These are phyloP conservation scores for Penicillium angulare DNA, from an alignment of 495 filamentous ascomycete genomes.

Conservation along the genomic window DNA sequence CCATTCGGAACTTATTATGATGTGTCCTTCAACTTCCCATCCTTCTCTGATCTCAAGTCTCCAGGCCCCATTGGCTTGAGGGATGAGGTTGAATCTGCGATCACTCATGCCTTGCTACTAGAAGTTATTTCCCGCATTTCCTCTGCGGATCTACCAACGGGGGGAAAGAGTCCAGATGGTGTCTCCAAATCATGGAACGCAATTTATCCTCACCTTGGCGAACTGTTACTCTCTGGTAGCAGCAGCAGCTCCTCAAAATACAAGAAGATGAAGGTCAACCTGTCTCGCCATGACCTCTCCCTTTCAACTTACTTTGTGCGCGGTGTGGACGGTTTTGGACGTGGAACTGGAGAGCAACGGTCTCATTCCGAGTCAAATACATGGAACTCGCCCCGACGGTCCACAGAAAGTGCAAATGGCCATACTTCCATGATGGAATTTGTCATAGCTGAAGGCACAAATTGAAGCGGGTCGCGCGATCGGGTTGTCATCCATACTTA, in stretches of 20 bases:
- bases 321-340: conserved; percentile 19
- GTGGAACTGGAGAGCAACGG: conserved; percentile 8
- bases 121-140: conserved; percentile 37
- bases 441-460: conserved; percentile 19
- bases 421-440: conserved; percentile 33
- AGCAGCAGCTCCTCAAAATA: conserved; percentile 14
- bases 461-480: not conserved
- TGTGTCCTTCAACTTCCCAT: conserved; percentile 38
- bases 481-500: conserved; percentile 7
- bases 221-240: conserved; percentile 26
- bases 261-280: conserved; percentile 37
- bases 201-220: conserved; percentile 43
- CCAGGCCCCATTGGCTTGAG: conserved; percentile 34
- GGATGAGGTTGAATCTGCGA: conserved; percentile 36
- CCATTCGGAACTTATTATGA: conserved; percentile 48
- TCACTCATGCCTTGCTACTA: conserved; percentile 39
- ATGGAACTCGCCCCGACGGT: conserved; percentile 23
- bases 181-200: conserved; percentile 28
- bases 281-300: conserved; percentile 34
- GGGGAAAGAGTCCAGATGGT: not conserved
- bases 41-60: conserved; percentile 34
- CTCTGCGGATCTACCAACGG: conserved; percentile 8
- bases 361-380: conserved; percentile 15
- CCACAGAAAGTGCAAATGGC: not conserved
- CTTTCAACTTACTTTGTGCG: conserved; percentile 23